These are phyloP conservation scores for Tulasnella sp. DNA, from an alignment of 768 basidiomycete species.

Conservation along the genomic window DNA sequence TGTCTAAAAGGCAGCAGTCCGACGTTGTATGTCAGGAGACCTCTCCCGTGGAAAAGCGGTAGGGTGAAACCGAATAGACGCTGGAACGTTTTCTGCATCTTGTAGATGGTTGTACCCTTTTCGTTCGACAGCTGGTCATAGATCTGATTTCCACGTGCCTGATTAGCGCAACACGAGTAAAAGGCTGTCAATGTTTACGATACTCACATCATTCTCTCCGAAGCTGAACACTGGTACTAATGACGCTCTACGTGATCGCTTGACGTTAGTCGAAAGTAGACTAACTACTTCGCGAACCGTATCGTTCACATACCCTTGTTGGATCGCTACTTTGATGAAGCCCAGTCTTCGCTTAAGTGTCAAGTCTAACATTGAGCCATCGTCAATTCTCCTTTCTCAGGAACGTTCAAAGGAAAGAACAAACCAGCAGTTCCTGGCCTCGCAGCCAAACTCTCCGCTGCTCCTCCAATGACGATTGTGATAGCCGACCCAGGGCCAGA, in stretches of 20 bases:
- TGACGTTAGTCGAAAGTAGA: no score
- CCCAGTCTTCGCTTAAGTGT: constrained; percentile 50
- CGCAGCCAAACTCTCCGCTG: constrained; percentile 87
- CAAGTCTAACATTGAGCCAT: constrained; percentile 21
- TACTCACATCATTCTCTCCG: constrained; percentile 89
- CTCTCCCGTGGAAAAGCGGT: constrained; percentile 94
- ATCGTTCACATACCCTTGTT: constrained; percentile 60
- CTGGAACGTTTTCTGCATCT: constrained; percentile 84
- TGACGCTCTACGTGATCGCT: constrained; percentile 53
- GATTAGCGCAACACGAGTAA: no score
- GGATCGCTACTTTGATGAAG: constrained; percentile 91
- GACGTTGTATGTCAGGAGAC: constrained; percentile 89
- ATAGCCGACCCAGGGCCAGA: constrained; percentile 51
- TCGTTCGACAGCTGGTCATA: constrained; percentile 96
- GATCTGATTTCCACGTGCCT: constrained; percentile 44
- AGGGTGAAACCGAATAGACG: constrained; percentile 89
- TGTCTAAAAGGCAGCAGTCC: constrained; percentile 94
- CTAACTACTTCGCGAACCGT: no score
- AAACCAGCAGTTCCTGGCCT: constrained; percentile 85
- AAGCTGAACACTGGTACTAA: constrained; percentile 97
- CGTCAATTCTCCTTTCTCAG: not conserved
- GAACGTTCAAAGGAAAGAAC: not conserved
- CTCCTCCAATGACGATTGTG: constrained; percentile 93
- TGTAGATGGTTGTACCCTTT: constrained; percentile 78
- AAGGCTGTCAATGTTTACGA: not conserved